These are phyloP conservation scores for Apiotrichum mycotoxinovorans DNA, from an alignment of 1,284 basidiomycete genomes.

Conservation along the genomic window DNA sequence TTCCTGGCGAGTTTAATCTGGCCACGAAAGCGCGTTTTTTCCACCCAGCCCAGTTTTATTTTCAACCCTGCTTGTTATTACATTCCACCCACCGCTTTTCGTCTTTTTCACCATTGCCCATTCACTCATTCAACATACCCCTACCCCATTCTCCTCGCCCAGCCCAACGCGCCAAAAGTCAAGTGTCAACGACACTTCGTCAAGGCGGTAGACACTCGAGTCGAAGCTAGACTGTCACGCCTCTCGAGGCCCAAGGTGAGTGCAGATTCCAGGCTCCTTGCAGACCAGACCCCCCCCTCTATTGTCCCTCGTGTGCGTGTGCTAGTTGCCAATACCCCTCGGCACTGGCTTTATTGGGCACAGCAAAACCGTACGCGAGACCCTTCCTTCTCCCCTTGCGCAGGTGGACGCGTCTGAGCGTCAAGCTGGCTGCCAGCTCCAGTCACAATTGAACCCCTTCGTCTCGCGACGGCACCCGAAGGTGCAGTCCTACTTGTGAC, in stretches of 20 bases:
- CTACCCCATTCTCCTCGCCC: neutral
- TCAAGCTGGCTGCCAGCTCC: neutral
- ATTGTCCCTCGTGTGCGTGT: too few relatives aligned
- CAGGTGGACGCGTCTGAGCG: constrained; percentile 1
- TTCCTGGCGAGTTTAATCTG: too few relatives aligned
- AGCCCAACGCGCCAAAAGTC: neutral
- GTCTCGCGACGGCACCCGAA: neutral
- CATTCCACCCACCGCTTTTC: too few relatives aligned
- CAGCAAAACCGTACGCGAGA: too few relatives aligned
- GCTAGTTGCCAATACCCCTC: too few relatives aligned
- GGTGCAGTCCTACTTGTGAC: too few relatives aligned
- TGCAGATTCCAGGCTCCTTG: neutral
- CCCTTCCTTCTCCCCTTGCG: neutral
- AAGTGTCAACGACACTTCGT: neutral
- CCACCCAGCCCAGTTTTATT: too few relatives aligned
- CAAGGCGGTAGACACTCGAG: neutral
- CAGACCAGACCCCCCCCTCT: too few relatives aligned
- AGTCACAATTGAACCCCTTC: neutral
- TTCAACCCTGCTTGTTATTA: too few relatives aligned
- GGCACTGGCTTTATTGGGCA: too few relatives aligned
- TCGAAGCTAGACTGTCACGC: neutral
- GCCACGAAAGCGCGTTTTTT: too few relatives aligned
- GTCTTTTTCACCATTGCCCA: neutral
- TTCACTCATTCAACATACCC: neutral
- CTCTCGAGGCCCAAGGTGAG: neutral